Percentiles rank a stretch among this genome's conserved stretches.
phyloP scores from a whole-genome alignment of 257 asterid species.

The Nicotiana obtusifolia region DNA sequence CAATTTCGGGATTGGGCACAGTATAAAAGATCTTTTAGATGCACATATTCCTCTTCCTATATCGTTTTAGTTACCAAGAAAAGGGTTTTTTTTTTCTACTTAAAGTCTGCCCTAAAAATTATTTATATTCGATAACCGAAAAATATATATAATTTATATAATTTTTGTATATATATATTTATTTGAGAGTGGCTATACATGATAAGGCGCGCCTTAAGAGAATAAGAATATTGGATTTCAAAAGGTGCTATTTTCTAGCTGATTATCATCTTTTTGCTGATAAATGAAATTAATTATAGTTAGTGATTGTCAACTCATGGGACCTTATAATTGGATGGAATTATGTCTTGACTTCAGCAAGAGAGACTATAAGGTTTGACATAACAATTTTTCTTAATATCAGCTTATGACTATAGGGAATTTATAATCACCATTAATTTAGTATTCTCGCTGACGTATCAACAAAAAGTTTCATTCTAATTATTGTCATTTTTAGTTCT shows the following conservation, averaged over 20 bases:
- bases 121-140: no score
- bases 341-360: slow-evolving; percentile 25
- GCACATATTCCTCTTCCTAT: no score
- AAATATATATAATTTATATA: no score
- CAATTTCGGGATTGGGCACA: no score
- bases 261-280: neutral
- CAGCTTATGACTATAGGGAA: slow-evolving; percentile 18
- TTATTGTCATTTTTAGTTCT: slow-evolving; percentile 19
- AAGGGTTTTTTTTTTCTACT: no score
- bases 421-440: neutral
- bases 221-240: no score
- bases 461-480: slow-evolving; percentile 2
- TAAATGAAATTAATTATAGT: neutral
- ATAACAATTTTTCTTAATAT: slow-evolving; percentile 9
- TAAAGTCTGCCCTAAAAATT: no score
- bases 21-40: no score
- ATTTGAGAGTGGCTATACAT: no score
- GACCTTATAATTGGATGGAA: slow-evolving; percentile 20
- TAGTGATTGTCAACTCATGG: slow-evolving; percentile 1
- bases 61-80: no score
- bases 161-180: no score
- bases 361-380: slow-evolving; percentile 19
- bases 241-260: neutral
- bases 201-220: no score
- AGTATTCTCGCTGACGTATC: neutral